Base-by-base conservation (phyloP, 306 rosid genomes). In the Mucuna pruriens region DNA sequence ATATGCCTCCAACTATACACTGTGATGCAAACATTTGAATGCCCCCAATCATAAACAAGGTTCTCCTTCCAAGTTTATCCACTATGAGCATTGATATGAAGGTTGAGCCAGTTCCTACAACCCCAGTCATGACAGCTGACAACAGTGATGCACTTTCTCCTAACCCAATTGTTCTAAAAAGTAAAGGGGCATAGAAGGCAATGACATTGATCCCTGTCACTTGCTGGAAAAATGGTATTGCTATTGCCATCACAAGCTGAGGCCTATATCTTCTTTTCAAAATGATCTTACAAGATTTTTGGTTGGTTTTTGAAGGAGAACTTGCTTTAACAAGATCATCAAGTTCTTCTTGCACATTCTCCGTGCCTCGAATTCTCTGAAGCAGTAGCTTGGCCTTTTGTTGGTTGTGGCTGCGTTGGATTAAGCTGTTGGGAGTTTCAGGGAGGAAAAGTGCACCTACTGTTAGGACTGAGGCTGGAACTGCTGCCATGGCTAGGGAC, bases 371-470 rank as follows among this genome's bases (percentile, higher is more conserved):
- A 22, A 88, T 86, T 5, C 79, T 85, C 72, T 68, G 92, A 61
- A 91, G 90, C 86, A 85, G 79, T 42, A 39, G 64, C 85, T 86
- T 84, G 22, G 91, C 97, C 49, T 80, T 86, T 46, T 80, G 83
- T 19, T 86, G 87, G 55, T 86, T 83, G 7, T 63, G 38, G 71
- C 66, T 54, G 52, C 81, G 89, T 73, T 91, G 98, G 73, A 91
- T 89, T 75, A 90, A 22, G 86, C 97, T 91, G 75, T 84, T 94
- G 75, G 98, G 98, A 15, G 97, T 94, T 80, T 94, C 97, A 3
- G 98, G 95, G 23, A 94, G 92, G 88, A 91, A 91, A 36, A 94
- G 20, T 39, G 98, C 88, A 0, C 97, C 97, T 1, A 91, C 22
- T 36, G 95, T 91, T 58, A 92, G 80, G 61, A 89, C 15, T 79